Evolutionary conservation across 106 monocot genomes (phyloP).

Genomic region (Acorus calamus): DNA sequence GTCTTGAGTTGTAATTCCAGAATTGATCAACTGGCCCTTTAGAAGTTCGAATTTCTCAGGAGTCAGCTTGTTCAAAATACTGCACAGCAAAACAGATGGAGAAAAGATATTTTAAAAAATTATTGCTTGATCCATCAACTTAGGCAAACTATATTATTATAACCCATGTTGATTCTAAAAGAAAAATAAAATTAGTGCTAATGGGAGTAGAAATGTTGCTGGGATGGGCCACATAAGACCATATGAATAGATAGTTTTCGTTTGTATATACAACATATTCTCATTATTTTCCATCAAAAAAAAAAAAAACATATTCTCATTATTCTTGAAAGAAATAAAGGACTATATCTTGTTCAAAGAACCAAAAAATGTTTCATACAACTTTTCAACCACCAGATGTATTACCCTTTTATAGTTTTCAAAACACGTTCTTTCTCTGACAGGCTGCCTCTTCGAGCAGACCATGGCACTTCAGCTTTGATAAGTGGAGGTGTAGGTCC

Average conservation of each 20-base stretch:
- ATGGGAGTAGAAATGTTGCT: too few relatives aligned
- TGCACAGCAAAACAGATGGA: slow-evolving; percentile 13
- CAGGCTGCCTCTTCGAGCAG: slow-evolving; percentile 52
- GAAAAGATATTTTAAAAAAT: not conserved
- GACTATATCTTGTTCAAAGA: too few relatives aligned
- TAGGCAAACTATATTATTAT: too few relatives aligned
- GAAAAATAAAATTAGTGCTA: too few relatives aligned
- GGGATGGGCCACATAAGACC: too few relatives aligned
- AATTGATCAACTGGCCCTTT: slow-evolving; percentile 64
- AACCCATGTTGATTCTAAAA: too few relatives aligned
- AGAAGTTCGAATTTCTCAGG: slow-evolving; percentile 86
- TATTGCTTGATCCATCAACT: too few relatives aligned
- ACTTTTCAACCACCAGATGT: not conserved
- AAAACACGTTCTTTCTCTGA: slow-evolving; percentile 78
- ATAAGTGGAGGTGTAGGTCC: slow-evolving; percentile 48
- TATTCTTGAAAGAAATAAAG: too few relatives aligned
- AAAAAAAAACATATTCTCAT: too few relatives aligned
- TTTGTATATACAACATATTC: too few relatives aligned
- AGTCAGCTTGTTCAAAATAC: slow-evolving; percentile 76
- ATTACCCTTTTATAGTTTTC: slow-evolving; percentile 96
- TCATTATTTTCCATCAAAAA: too few relatives aligned
- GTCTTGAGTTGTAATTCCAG: slow-evolving; percentile 66
- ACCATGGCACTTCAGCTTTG: slow-evolving; percentile 98
- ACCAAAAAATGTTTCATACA: not conserved
- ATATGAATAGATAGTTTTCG: too few relatives aligned